Base-by-base conservation (phyloP, 208 protist species). In the Trypanosoma cruzi region DNA sequence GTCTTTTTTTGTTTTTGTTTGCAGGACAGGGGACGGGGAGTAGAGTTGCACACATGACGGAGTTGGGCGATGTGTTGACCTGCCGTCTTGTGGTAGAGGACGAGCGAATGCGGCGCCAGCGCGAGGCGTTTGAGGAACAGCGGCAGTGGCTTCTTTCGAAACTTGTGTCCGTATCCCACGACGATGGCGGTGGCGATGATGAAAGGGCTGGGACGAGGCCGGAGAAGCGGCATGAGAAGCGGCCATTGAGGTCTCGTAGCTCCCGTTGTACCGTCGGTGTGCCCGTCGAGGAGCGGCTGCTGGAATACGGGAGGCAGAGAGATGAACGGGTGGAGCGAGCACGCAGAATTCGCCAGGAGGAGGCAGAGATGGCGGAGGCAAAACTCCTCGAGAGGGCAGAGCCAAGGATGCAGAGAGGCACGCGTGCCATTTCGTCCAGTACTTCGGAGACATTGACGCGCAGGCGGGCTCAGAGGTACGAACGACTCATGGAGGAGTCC, bases 211-310 rank as follows among this genome's bases (percentile, higher is more conserved):
- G 34, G 8, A 18, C 3, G 32, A 61, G 29, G 11, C n/a, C 4
- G 49, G n/a, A n/a, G 55, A 1, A 28, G 5, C 60, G 34, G 29
- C 20, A 44, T 29, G 13, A 29, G 36, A 28, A 11, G 26, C 64
- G 14, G 36, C 18, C 29, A 24, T 34, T 34, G 24, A 40, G 22
- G 26, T 48, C 34, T 42, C 56, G 46, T 10, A 4, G 18, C 14
- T 24, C 31, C 3, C 18, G 22, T n/a, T 20, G 56, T 57, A 31
- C 13, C 22, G 31, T 13, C 31, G 44, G 56, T 16, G 44, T 61
- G 13, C 70, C 61, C 18, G 84, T 89, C 0, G 80, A 82, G 62
- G 78, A 84, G 10, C 68, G 84, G 24, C 68, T 90, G 13, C 64
- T 90, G 42, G 48, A 69, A 20, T 85, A 78, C 70, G 84, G 84